These are phyloP conservation scores for Aureobasidium sp. DNA, from an alignment of 2,329 filamentous ascomycete genomes.

Conservation along the genomic window DNA sequence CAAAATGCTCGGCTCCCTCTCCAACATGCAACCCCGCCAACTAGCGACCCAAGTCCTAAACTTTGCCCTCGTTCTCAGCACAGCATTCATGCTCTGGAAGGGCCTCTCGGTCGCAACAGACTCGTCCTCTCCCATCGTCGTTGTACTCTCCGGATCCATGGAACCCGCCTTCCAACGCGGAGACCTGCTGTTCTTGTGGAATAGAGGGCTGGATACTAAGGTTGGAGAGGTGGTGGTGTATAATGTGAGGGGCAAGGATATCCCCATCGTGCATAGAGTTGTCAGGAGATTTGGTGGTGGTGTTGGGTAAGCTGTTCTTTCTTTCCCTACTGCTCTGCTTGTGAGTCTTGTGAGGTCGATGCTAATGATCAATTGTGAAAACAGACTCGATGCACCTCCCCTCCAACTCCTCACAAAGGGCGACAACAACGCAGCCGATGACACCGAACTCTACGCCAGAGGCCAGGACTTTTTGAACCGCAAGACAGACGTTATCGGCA, in stretches of 20 bases:
- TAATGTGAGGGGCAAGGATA: constrained; percentile 87
- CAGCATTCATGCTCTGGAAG: constrained; percentile 90
- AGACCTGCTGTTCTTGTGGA: constrained; percentile 70
- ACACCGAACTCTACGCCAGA: constrained; percentile 80
- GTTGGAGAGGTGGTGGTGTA: constrained; percentile 69
- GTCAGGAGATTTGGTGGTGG: constrained; percentile 61
- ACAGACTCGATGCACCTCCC: not conserved
- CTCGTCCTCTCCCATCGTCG: constrained; percentile 59
- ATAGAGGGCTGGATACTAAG: constrained; percentile 55
- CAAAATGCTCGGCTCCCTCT: constrained; percentile 60
- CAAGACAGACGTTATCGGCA: constrained; percentile 77
- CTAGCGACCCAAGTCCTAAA: constrained; percentile 75
- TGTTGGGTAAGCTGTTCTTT: not conserved
- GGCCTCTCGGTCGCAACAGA: constrained; percentile 72
- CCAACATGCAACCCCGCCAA: constrained; percentile 65
- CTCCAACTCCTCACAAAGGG: constrained; percentile 73
- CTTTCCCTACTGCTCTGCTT: constrained; percentile 13
- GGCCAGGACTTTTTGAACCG: constrained; percentile 83
- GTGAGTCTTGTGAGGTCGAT: not conserved
- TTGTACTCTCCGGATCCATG: constrained; percentile 79
- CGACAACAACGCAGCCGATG: constrained; percentile 90
- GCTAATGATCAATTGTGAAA: not conserved
- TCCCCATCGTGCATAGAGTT: constrained; percentile 92
- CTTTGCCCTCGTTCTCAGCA: constrained; percentile 82
- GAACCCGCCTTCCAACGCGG: constrained; percentile 75